A percentile compares a stretch with the other conserved stretches of the same genome.
Evolutionary conservation across 257 asterid genomes (phyloP).

Genomic region (Solanum dulcamara): DNA sequence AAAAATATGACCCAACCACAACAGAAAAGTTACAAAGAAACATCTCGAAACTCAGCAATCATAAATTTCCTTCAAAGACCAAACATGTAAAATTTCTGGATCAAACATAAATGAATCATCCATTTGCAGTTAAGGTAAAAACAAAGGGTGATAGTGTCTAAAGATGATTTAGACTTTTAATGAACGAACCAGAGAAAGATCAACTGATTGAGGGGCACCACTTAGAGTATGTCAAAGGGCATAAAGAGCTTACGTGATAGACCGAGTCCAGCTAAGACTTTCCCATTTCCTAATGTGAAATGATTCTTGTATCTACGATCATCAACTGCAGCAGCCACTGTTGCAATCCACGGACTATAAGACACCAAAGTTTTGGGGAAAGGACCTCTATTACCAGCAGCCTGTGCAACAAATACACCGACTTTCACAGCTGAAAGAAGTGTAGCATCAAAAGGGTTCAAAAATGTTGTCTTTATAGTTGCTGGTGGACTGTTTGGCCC

Average conservation of each 20-base stretch:
- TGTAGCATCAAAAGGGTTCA: conserved; percentile 90
- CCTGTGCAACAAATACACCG: conserved; percentile 93
- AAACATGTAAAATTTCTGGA: background rate
- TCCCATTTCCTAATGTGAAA: conserved; percentile 82
- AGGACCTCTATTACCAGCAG: conserved; percentile 99
- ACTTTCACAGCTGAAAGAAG: conserved; percentile 96
- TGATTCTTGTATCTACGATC: conserved; percentile 95
- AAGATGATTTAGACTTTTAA: background rate
- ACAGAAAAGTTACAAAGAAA: background rate
- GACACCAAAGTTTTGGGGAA: conserved; percentile 88
- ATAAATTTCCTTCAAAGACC: background rate
- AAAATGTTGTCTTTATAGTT: conserved; percentile 78
- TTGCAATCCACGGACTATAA: conserved; percentile 94
- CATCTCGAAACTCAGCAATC: background rate
- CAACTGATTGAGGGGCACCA: background rate
- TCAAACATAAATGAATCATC: background rate
- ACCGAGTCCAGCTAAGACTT: conserved; percentile 70
- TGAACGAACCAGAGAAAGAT: background rate
- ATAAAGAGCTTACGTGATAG: conserved; percentile 71
- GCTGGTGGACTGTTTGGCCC: conserved; percentile 99
- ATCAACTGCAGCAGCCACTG: conserved; percentile 99
- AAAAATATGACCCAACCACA: background rate
- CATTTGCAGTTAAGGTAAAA: background rate
- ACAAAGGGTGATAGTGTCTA: background rate
- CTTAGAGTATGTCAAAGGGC: background rate